Base-by-base conservation (phyloP, 2,329 filamentous ascomycete genomes). In the Nemania sp. region DNA sequence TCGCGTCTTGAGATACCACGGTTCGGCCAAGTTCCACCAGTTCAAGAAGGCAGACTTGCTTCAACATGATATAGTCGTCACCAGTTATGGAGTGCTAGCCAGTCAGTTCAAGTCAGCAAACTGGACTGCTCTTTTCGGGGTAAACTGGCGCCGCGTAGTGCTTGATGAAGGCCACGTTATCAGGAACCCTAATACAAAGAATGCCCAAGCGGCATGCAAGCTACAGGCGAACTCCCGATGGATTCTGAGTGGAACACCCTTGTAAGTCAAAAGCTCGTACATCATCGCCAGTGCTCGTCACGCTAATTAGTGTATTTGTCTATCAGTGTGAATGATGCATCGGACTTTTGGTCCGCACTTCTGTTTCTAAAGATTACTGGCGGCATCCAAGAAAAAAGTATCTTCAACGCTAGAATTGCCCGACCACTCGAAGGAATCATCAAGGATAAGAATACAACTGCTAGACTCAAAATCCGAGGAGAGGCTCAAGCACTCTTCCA, bases 141-240 rank as follows among this genome's bases (percentile, higher is more conserved):
- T 90, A 7, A 80, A 87, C 3, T 96, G 92, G 92, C 84, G 88
- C 11, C 87, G 92, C 7, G 79, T 96, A 10, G 88, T 96, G 11
- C 80, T 96, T 5, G 91, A 96, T 66, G 91, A 96, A 78, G 91
- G 90, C 0, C 92, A 97, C 70, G 87, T 80, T 1, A 92, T 96
- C 60, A 85, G 92, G 13, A 96, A 96, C 62, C 85, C 88, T 3
- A 83, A 83, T 53, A 90, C 91, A 0, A 91, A 91, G 71, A 85
- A 83, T 46, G 86, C 91, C 0, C 75, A 87, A 57, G 90, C 92
- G 3, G 89, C 87, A 1, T 87, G 82, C 60, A 81, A 81, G 40
- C 75, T 96, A 5, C 78, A 84, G 48, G 89, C 91, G 1, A 81
- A 86, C 53, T 91, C 90, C 10, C 83, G 89, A 67, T 96, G 92